A percentile compares a stretch with the other conserved stretches of the same genome.
phyloP scores from a whole-genome alignment of 345 rosid genomes.

The Hevea brasiliensis region DNA sequence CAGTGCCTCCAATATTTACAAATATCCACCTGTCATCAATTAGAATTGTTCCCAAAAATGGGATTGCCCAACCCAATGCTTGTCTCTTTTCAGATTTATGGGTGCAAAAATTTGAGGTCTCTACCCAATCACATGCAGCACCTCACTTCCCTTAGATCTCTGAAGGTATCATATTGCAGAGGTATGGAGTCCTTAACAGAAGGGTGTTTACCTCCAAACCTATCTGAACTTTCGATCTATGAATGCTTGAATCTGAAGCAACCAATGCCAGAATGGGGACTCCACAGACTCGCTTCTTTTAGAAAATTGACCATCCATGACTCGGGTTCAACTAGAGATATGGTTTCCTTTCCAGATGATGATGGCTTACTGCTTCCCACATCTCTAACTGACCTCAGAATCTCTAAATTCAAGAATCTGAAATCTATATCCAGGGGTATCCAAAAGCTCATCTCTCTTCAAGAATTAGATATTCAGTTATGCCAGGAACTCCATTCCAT shows the following conservation, averaged over 20 bases:
- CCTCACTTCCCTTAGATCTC: not conserved
- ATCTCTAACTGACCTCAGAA: conserved; percentile 10
- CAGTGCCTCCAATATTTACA: no score
- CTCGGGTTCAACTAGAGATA: not conserved
- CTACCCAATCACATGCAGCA: not conserved
- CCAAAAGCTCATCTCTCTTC: conserved; percentile 19
- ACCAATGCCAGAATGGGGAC: conserved; percentile 20
- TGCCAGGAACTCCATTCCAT: conserved; percentile 23
- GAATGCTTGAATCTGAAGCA: conserved; percentile 10
- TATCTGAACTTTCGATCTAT: conserved; percentile 7
- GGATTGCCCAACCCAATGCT: no score
- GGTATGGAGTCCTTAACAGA: not conserved
- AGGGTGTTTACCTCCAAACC: conserved; percentile 29
- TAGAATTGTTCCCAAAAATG: no score
- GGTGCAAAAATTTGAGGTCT: not conserved
- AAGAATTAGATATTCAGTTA: conserved; percentile 9
- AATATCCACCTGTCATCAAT: no score
- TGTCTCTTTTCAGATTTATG: not conserved
- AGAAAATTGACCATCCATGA: not conserved
- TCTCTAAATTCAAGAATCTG: conserved; percentile 9
- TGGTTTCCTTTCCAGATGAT: conserved; percentile 25
- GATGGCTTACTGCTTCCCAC: conserved; percentile 32
- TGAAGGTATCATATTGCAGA: not conserved
- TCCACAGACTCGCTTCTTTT: not conserved
- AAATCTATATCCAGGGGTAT: conserved; percentile 15